Conservation (phyloP, 768 basidiomycete genomes). For the Cytidiella melzeri region DNA sequence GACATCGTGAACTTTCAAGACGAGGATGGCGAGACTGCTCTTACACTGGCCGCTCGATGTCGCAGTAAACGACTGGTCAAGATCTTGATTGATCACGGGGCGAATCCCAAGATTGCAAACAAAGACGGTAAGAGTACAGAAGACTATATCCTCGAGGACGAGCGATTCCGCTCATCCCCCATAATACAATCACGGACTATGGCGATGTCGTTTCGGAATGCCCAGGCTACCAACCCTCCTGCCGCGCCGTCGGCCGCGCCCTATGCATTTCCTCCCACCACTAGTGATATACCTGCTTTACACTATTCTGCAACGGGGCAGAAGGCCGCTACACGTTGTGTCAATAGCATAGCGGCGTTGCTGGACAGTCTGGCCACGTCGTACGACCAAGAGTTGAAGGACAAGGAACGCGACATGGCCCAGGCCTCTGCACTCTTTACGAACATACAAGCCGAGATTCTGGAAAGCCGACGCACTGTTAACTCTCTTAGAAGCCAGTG, state of each 20-base stretch:
- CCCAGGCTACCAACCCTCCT: slow-evolving; percentile 54
- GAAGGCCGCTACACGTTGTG: slow-evolving; percentile 76
- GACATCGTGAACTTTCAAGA: slow-evolving; percentile 99
- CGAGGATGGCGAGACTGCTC: slow-evolving; percentile 95
- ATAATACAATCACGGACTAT: slow-evolving; percentile 61
- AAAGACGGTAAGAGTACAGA: slow-evolving; percentile 95
- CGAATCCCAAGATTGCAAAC: slow-evolving; percentile 92
- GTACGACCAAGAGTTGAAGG: slow-evolving; percentile 87
- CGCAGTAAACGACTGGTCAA: slow-evolving; percentile 94
- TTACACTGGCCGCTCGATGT: slow-evolving; percentile 95
- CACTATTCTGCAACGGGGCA: slow-evolving; percentile 85
- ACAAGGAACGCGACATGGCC: slow-evolving; percentile 85
- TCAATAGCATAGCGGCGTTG: slow-evolving; percentile 81
- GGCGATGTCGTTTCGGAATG: slow-evolving; percentile 69
- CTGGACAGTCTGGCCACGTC: slow-evolving; percentile 83
- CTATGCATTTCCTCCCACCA: slow-evolving; percentile 41
- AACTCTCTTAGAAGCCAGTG: slow-evolving; percentile 63
- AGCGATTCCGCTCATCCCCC: slow-evolving; percentile 91
- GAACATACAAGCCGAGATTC: slow-evolving; percentile 86
- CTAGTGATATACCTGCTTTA: slow-evolving; percentile 63
- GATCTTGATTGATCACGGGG: slow-evolving; percentile 91
- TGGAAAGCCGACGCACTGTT: slow-evolving; percentile 76
- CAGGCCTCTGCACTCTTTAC: slow-evolving; percentile 84
- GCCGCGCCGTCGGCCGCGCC: slow-evolving; percentile 30
- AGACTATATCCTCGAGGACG: slow-evolving; percentile 98